phyloP scores from a whole-genome alignment of 169 alveolate species.

The Plasmodium coatneyi region DNA sequence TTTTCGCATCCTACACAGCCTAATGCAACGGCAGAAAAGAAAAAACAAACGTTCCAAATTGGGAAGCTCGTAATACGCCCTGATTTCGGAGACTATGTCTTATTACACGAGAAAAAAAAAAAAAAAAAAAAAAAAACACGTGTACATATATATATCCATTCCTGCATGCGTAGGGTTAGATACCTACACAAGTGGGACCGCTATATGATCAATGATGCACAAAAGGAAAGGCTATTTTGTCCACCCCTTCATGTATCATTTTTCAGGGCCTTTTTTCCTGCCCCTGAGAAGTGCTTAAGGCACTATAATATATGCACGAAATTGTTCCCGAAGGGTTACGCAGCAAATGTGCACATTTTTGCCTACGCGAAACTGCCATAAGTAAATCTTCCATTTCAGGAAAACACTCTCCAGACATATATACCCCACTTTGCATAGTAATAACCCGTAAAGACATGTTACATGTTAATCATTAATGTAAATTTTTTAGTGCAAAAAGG shows the following conservation, averaged over 20 bases:
- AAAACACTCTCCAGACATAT: neutral
- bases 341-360: neutral
- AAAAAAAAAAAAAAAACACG: too few relatives aligned
- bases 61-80: neutral
- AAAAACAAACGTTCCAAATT: neutral
- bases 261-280: neutral
- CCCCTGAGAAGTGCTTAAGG: neutral
- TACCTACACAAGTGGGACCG: neutral
- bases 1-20: neutral
- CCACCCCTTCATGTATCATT: neutral
- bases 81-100: neutral
- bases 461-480: neutral
- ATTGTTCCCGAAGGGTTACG: neutral
- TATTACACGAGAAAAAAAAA: neutral
- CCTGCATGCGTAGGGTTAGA: neutral
- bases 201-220: neutral
- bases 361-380: neutral
- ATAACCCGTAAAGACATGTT: neutral
- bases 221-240: neutral
- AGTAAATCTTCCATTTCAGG: neutral
- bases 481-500: neutral
- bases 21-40: neutral
- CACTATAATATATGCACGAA: neutral
- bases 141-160: neutral
- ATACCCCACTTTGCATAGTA: neutral